Base-by-base conservation (phyloP, 345 rosid species). In the Moricandia moricandioides region DNA sequence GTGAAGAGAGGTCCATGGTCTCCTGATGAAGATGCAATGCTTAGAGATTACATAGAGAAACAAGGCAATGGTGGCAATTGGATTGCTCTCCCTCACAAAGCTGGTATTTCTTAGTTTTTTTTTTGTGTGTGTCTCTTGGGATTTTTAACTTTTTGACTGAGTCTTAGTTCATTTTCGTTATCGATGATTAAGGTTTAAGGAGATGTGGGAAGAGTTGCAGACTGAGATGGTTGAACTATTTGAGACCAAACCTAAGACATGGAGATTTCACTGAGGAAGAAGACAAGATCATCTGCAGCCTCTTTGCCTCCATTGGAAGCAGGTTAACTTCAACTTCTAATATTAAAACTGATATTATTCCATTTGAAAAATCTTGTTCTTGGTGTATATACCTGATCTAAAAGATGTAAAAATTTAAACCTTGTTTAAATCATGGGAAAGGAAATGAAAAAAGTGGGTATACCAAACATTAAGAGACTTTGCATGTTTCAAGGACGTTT, bases 1-100 rank as follows among this genome's bases (percentile, higher is more conserved):
- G 96, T 91, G 71, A 89, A 89, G 88, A 89, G 82, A 83, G 97
- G 97, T 34, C 91, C 97, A 52, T 91, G 97, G 97, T 91, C 93
- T 12, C 93, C 97, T 67, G 95, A 89, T 77, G 97, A 91, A 88
- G 97, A 91, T 84, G 91, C 88, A 34, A 86, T 85, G 84, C 89
- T 91, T 56, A 91, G 86, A 78, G 86, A 82, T 18, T 88, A 83
- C 73, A 84, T 91, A 8, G 81, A 88, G 29, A 77, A 81, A 57
- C 67, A 86, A 68, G 96, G 91, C 49, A 89, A 89, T 18, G 91
- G 84, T 26, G 93, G 90, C 3, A 89, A 86, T 73, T 91, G 97
- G 97, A 91, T 89, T 83, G 69, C 96, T 83, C 83, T 91, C 34
- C 97, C 96, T 7, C 86, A 78, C 1, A 89, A 87, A 86, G 91